Conservation (phyloP, 1,139 yeast genomes). For the Insectozyma bohioensis region DNA sequence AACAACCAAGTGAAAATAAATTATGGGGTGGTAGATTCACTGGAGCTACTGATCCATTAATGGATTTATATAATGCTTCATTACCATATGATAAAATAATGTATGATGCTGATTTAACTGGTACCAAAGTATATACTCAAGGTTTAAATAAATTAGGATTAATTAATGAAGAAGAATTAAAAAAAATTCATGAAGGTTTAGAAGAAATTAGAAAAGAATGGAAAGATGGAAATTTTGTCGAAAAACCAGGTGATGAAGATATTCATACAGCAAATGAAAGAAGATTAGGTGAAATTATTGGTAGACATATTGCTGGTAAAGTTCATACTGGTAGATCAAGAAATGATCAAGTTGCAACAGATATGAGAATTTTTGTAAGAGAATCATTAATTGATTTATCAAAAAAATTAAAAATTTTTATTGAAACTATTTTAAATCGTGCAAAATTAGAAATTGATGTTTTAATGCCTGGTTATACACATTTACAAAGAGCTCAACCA, state of each 20-base stretch:
- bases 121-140: conserved; percentile 88
- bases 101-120: conserved; percentile 92
- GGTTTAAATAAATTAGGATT: conserved; percentile 82
- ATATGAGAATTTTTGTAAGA: conserved; percentile 92
- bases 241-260: conserved; percentile 93
- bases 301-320: conserved; percentile 90
- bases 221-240: conserved; percentile 70
- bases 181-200: conserved; percentile 80
- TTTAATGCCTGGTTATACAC: conserved; percentile 98
- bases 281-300: conserved; percentile 93
- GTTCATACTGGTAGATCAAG: conserved; percentile 98
- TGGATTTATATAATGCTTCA: conserved; percentile 96
- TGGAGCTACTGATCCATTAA: conserved; percentile 93
- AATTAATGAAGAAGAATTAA: conserved; percentile 66
- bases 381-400: conserved; percentile 65
- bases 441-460: conserved; percentile 85
- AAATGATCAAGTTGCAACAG: conserved; percentile 98
- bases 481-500: conserved; percentile 97
- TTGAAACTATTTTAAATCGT: conserved; percentile 66
- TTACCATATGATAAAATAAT: conserved; percentile 92
- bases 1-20: conserved; percentile 55
- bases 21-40: conserved; percentile 99
- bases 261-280: conserved; percentile 99
- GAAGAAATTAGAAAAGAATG: conserved; percentile 74
- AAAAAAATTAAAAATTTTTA: conserved; percentile 58